Evolutionary conservation across 495 filamentous ascomycete species (phyloP).

Genomic region (Aspergillus egyptiacus): DNA sequence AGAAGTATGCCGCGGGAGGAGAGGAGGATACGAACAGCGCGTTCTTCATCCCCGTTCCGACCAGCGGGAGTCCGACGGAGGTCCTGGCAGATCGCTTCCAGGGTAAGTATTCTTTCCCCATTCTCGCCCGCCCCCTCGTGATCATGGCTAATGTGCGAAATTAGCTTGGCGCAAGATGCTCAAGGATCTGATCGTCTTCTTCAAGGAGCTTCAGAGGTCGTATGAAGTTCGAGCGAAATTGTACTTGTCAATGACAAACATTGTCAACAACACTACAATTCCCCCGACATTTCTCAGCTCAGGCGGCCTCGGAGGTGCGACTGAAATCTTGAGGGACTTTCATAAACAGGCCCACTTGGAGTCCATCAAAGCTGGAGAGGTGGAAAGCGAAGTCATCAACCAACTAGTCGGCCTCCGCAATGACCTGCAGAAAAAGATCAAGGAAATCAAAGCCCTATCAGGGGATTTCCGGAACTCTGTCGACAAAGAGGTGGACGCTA

Average conservation of each 20-base stretch:
- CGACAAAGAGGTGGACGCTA: conserved; percentile 50
- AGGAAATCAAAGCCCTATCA: conserved; percentile 89
- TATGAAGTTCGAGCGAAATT: conserved; percentile 85
- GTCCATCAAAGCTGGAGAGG: conserved; percentile 82
- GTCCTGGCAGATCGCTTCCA: conserved; percentile 85
- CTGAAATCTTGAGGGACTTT: conserved; percentile 70
- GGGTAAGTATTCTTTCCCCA: conserved; percentile 48
- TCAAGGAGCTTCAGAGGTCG: conserved; percentile 83
- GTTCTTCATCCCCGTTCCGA: conserved; percentile 86
- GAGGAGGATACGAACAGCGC: conserved; percentile 72
- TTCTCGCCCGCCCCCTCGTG: not conserved
- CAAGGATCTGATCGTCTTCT: conserved; percentile 92
- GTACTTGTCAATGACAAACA: conserved; percentile 73
- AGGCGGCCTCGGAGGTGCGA: conserved; percentile 80
- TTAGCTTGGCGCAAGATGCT: conserved; percentile 91
- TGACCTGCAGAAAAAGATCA: conserved; percentile 91
- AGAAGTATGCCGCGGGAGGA: conserved; percentile 51
- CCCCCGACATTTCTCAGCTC: conserved; percentile 67
- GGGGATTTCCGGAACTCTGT: conserved; percentile 87
- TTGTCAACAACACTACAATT: conserved; percentile 70
- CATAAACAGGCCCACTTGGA: conserved; percentile 77
- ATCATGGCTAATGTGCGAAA: not conserved
- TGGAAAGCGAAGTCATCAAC: conserved; percentile 84
- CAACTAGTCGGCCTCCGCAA: conserved; percentile 78
- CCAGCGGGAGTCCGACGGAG: conserved; percentile 80